Evolutionary conservation across 2,329 filamentous ascomycete species (phyloP), one percentile per base, ranked within the genome.

Genomic region (Nannizzia gypsea): DNA sequence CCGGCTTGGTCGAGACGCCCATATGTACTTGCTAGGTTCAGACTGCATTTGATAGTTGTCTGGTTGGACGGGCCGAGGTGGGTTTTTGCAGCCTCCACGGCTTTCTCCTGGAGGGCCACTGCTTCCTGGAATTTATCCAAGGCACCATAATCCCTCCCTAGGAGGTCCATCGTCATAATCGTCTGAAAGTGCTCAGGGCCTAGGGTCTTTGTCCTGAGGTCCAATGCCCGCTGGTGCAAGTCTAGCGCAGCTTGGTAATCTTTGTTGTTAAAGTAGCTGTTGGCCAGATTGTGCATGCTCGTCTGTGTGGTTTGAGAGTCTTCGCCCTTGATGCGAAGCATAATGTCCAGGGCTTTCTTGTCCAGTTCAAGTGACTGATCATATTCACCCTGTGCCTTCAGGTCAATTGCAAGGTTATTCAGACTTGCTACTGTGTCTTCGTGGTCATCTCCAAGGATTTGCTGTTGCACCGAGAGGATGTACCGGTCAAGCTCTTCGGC

Each of bases 131-230:
- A 15, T 9, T 22, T 52, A 15, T 52, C 15, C 26, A 52, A 31
- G 6, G 48, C 48, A 28, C 22, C 26, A 52, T 52, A 52, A 31
- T 52, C 48, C 15, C 48, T 26, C 3, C 48, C 48, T n/a, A 52
- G 15, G 2, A 52, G 48, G 15, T 59, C 60, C 63, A 67, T 65
- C 28, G 60, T 67, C 13, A 13, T 58, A 15, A 52, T 52, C 2
- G 68, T 70, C 15, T 64, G 34, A 17, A 62, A 65, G 62, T 70
- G 65, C 28, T 70, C 64, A 8, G 58, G 31, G 2, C 67, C 67
- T 13, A 67, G 62, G 20, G 63, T 36, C 42, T 44, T 63, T 34
- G 64, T 61, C 1, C 58, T 61, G 5, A 60, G 60, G 56, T 63
- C 61, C 28, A 69, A 36, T 20, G 62, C 60, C 48, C 60, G 57